phyloP scores from a whole-genome alignment of 192 early-diverging fungal genomes.

The Pilobolus umbonatus region DNA sequence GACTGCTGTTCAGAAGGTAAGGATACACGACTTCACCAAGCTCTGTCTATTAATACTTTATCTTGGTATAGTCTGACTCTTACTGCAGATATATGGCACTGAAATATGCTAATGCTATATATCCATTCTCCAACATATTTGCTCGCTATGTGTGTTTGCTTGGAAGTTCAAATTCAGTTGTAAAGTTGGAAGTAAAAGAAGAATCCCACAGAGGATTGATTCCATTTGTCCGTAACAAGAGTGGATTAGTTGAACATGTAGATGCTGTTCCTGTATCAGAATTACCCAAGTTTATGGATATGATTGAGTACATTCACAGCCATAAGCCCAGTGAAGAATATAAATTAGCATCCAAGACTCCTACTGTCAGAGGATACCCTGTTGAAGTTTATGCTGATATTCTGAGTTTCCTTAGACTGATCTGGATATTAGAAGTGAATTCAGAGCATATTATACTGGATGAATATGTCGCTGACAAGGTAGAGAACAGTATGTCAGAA shows the following conservation, averaged over 20 bases:
- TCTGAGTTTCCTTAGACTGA: conserved; percentile 56
- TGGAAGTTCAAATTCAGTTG: conserved; percentile 35
- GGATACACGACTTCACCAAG: neutral
- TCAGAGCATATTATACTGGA: conserved; percentile 41
- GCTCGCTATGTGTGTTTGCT: conserved; percentile 64
- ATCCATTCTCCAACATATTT: conserved; percentile 49
- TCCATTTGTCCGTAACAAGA: conserved; percentile 20
- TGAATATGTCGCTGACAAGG: conserved; percentile 39
- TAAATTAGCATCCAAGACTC: conserved; percentile 29
- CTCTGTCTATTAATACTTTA: neutral
- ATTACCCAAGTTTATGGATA: conserved; percentile 26
- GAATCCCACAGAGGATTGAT: conserved; percentile 47
- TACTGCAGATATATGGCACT: conserved; percentile 54
- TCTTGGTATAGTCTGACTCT: conserved; percentile 37
- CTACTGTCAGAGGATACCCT: conserved; percentile 38
- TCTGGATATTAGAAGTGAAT: conserved; percentile 62
- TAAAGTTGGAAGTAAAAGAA: conserved; percentile 51
- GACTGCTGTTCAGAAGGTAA: conserved; percentile 46
- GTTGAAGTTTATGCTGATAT: conserved; percentile 60
- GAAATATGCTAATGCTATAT: conserved; percentile 56
- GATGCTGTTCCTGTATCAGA: conserved; percentile 15
- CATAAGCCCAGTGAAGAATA: conserved; percentile 27
- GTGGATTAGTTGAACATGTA: conserved; percentile 4
- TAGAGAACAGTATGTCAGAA: conserved; percentile 42
- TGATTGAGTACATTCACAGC: conserved; percentile 25